These are phyloP conservation scores for Mycena rebaudengoi DNA, from an alignment of 768 basidiomycete genomes.

Conservation along the genomic window DNA sequence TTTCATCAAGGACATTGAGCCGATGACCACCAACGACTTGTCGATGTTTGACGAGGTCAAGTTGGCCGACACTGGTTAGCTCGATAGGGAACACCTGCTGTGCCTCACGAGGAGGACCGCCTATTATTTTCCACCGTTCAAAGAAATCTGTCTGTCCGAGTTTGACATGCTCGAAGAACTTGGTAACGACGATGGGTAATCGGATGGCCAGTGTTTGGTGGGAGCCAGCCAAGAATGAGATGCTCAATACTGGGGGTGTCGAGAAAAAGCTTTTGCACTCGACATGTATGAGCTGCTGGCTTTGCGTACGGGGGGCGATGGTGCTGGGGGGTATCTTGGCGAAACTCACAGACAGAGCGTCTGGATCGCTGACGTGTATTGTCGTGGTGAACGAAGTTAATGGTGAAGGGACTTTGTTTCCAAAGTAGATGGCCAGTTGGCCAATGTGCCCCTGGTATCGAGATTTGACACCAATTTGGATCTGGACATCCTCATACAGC, in stretches of 20 bases:
- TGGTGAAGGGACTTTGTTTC: constrained; percentile 92
- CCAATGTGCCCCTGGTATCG: constrained; percentile 96
- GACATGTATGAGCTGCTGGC: constrained; percentile 92
- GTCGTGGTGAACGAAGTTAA: constrained; percentile 91
- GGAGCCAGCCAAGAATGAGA: constrained; percentile 94
- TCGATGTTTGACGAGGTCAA: constrained; percentile 78
- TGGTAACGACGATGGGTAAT: constrained; percentile 87
- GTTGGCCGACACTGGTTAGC: constrained; percentile 69
- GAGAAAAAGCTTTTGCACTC: constrained; percentile 93
- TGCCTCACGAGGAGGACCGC: constrained; percentile 92
- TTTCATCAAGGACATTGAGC: constrained; percentile 78
- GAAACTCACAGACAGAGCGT: constrained; percentile 83
- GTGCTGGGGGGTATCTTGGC: constrained; percentile 89
- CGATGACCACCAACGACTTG: constrained; percentile 82
- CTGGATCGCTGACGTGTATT: constrained; percentile 74
- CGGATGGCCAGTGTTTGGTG: constrained; percentile 86
- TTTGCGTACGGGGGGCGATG: constrained; percentile 84
- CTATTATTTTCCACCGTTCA: constrained; percentile 97
- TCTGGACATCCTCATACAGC: constrained; percentile 93
- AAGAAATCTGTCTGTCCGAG: constrained; percentile 90
- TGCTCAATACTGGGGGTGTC: constrained; percentile 76
- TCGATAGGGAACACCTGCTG: constrained; percentile 87
- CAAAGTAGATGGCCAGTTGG: constrained; percentile 93
- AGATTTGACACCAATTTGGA: constrained; percentile 96
- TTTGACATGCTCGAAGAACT: constrained; percentile 94